Base-by-base conservation (phyloP, 1,284 basidiomycete genomes). In the Leccinum insolens region DNA sequence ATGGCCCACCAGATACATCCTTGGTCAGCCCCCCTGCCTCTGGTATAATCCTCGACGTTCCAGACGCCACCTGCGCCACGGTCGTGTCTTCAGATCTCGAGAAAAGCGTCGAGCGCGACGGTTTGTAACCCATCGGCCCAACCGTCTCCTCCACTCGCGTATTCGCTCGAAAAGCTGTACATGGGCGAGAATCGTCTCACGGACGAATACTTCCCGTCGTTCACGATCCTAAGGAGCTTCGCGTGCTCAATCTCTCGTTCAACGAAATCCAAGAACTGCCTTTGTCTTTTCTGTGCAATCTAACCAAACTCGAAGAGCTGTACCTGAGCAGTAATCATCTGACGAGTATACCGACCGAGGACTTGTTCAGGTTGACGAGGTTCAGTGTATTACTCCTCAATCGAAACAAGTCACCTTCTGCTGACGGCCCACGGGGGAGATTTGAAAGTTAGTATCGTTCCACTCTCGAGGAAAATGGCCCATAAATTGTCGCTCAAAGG, bases 301-400 rank as follows among this genome's bases (percentile, higher is more conserved):
- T 94, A 82, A 79, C 80, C 15, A 78, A 83, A 44, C 84, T 99
- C 28, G 90, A 94, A 78, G 92, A 96, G 80, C 82, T 99, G 46
- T 99, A 98, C 78, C 83, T 99, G 7, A 95, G 94, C 71, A 96
- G 97, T 41, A 99, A 99, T 82, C 93, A 94, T 78, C 83, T 99
- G 70, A 94, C 94, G 28, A 93, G 88, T 68, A 84, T 99, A 57
- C 97, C 97, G 0, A 90, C 93, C 15, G 97, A 98, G 78, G 94
- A 96, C 77, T 77, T 98, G 62, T 89, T 90, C 66, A 83, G 85
- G 68, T 79, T 96, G 70, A 86, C 84, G 60, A 86, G 84, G 70
- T 79, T 98, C 59, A 83, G 86, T 61, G 87, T 93, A 39, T 81
- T 99, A 22, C 97, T 94, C 79, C 79, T 99, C 74, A 99, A 99